Evolutionary conservation across 352 stramenopile species (phyloP), one percentile per base, ranked within the genome.

Genomic region (Thalassiosira hispida): DNA sequence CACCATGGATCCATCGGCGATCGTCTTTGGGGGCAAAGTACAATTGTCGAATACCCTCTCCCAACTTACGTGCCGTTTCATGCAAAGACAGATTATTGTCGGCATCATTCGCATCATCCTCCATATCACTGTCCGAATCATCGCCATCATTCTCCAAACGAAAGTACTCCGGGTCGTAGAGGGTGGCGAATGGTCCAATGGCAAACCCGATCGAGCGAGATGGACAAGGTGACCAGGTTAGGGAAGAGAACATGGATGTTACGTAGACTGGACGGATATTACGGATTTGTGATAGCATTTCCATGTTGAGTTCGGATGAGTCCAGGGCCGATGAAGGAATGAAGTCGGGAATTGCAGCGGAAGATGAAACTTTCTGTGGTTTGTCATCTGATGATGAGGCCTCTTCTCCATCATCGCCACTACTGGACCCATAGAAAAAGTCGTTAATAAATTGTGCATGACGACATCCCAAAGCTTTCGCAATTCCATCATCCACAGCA

Each of bases 131-230:
- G 53, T 79, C 68, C 8, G 76, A 64, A 5, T 73, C 55, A 3
- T 81, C 71, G 27, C 83, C 68, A 9, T 79, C 65, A 23, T 56
- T 52, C 11, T 78, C 68, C 22, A 72, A 55, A 25, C 51, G 55
- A 79, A 90, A 91, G 66, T 91, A 94, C 73, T 94, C 89, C 11
- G 89, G 85, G 84, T 94, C 89, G 42, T 88, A 86, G 9, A 94
- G 25, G 12, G 78, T 71, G 11, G 73, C 64, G 72, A 94, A 94
- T 0, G 89, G 89, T 60, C 89, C 89, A 31, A 92, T 72, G 11
- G 85, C 86, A 85, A 92, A 94, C 2, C 89, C 89, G 9, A 92
- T 55, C 20, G 86, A 91, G 35, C 89, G 70, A 0, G 80, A 77
- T 33, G 89, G 79, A 71, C 82, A 81, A 0, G 86, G 89, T 20